Base-by-base conservation (phyloP, 2,329 filamentous ascomycete species). In the Teratosphaeria epicoccoides region DNA sequence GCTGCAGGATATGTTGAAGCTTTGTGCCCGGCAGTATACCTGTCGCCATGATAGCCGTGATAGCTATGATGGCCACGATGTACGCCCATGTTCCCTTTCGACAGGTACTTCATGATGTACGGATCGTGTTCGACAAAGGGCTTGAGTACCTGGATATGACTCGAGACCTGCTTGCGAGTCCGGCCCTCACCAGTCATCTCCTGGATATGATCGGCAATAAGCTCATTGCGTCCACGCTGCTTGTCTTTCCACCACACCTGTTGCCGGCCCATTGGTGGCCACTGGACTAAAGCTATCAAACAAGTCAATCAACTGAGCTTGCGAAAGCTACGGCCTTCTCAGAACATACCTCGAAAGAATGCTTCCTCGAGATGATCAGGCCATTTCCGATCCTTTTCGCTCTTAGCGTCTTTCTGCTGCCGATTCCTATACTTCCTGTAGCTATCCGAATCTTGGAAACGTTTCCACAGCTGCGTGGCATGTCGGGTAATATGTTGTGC, bases 61-160 rank as follows among this genome's bases (percentile, higher is more conserved):
- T 23, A 29, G n/a, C 37, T 17, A 10, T 23, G 47, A 23, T 23
- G 37, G 9, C 37, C 45, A 6, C 65, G 55, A 2, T 58, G 50
- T 25, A 48, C 55, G 17, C 59, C 59, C 47, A 66, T 56, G 50
- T 70, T 67, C 28, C 65, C 61, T 49, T 63, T 68, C 5, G 70
- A 68, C 56, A 74, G 67, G 52, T 68, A 71, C 47, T 63, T 59
- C 63, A 73, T 67, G 55, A 73, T 78, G 53, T 73, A 68, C 24
- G 74, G 73, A 54, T 79, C 73, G 4, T 73, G 70, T 55, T 72
- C 71, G 33, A 82, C 68, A 53, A 79, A 76, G 11, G 72, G 73
- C 62, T 80, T 80, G 20, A 83, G 69, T 2, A 83, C 79, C 64
- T 83, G 80, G 24, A 83, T 74, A 61, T 83, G 80, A 59, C 80